A percentile compares a stretch with the other conserved stretches of the same genome.
phyloP scores from a whole-genome alignment of 257 asterid species.

The Penstemon eatonii region DNA sequence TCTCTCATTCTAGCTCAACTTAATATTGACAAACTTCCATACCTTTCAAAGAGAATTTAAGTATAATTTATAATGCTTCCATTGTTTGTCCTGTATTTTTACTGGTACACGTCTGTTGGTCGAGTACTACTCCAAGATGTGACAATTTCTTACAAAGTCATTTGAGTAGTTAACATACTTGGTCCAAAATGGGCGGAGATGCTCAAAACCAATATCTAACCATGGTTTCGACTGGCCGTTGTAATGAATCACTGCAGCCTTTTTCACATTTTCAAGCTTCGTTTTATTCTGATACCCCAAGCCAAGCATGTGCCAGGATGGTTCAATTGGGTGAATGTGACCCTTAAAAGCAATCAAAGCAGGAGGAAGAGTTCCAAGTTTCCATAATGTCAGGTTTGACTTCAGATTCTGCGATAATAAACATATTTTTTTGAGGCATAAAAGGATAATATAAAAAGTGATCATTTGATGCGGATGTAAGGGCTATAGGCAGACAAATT shows the following conservation, averaged over 20 bases:
- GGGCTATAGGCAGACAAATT: too few species aligned
- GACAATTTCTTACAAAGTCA: slow-evolving; percentile 86
- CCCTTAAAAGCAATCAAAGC: slow-evolving; percentile 97
- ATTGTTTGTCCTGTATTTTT: neutral
- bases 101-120: slow-evolving; percentile 15
- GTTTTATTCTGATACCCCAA: slow-evolving; percentile 93
- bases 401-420: slow-evolving; percentile 78
- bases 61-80: neutral
- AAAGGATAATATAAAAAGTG: neutral
- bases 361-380: slow-evolving; percentile 98
- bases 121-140: slow-evolving; percentile 73
- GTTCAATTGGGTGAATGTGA: slow-evolving; percentile 81
- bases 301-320: slow-evolving; percentile 99
- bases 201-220: slow-evolving; percentile 97
- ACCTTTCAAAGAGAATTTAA: slow-evolving; percentile 28
- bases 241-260: slow-evolving; percentile 96
- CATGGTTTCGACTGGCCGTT: slow-evolving; percentile 98
- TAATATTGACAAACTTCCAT: slow-evolving; percentile 36
- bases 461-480: neutral
- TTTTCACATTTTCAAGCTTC: slow-evolving; percentile 64
- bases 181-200: slow-evolving; percentile 98
- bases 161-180: slow-evolving; percentile 87
- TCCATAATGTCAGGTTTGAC: slow-evolving; percentile 93
- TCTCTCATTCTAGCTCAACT: slow-evolving; percentile 33
- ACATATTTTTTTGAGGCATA: neutral